These are phyloP conservation scores for Moniliella sp. DNA, from an alignment of 1,284 basidiomycete genomes.

Conservation along the genomic window DNA sequence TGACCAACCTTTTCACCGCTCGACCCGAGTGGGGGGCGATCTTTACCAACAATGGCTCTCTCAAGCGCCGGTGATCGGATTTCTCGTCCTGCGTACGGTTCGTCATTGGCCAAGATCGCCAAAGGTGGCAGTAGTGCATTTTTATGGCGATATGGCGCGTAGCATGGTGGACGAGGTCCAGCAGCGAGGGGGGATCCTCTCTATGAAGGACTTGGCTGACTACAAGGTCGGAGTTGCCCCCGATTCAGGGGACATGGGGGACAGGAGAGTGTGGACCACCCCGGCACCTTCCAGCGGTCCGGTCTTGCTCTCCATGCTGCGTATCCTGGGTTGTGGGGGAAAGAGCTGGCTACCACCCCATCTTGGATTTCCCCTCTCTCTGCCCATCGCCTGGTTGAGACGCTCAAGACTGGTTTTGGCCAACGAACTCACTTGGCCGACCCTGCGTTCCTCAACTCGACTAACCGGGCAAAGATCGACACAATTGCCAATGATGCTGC, in stretches of 20 bases:
- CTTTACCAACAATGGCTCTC: slow-evolving; percentile 2
- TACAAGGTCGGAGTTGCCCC: slow-evolving; percentile 10
- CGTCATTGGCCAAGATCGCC: slow-evolving; percentile 14
- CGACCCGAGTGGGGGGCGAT: neutral
- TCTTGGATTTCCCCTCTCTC: slow-evolving; percentile 3
- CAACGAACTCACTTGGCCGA: slow-evolving; percentile 36
- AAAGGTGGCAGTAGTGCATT: slow-evolving; percentile 9
- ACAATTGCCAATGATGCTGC: slow-evolving; percentile 1
- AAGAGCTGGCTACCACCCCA: neutral
- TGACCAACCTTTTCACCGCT: neutral
- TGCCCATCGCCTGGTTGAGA: slow-evolving; percentile 35
- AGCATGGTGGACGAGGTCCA: slow-evolving; percentile 15
- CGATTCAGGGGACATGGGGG: slow-evolving; percentile 47
- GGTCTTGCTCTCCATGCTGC: slow-evolving; percentile 28
- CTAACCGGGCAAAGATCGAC: slow-evolving; percentile 6
- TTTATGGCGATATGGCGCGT: slow-evolving; percentile 13
- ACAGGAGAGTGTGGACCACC: slow-evolving; percentile 33
- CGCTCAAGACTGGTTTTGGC: slow-evolving; percentile 35
- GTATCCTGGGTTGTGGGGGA: slow-evolving; percentile 27
- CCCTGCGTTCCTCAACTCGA: slow-evolving; percentile 28
- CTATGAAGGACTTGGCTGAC: slow-evolving; percentile 11
- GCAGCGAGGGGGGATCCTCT: slow-evolving; percentile 21
- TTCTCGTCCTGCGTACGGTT: slow-evolving; percentile 9
- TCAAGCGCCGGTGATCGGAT: slow-evolving; percentile 17
- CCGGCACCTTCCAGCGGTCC: slow-evolving; percentile 27